Evolutionary conservation across 164 flowering plant genomes (phyloP), one percentile per base, ranked within the genome.

Genomic region (Dillenia suffruticosa): DNA sequence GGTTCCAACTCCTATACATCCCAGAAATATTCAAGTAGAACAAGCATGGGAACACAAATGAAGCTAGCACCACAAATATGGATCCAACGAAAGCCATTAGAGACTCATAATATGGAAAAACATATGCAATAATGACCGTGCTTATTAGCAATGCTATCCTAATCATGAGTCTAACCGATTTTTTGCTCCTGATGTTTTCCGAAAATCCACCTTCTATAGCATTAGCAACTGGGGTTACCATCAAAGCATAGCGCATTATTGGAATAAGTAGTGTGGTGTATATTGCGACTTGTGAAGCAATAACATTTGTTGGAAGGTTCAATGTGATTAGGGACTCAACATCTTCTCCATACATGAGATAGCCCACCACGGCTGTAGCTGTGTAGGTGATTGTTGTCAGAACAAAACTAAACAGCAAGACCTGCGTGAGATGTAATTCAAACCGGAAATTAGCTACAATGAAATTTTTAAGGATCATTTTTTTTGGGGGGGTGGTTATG

Each of bases 281-380:
- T 48, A 70, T 70, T 46, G 69, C 73, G 8, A 70, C 46, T 40
- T 61, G 32, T 9, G 68, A 51, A 4, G 32, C 11, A 1, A 65
- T 46, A 40, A 61, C 24, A 15, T 17, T 10, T 3, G 57, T 26
- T 40, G 69, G 69, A 1, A 70, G 65, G 26, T 56, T 70, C 16
- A 72, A 59, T 13, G 65, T 72, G 12, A 72, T 59, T 56, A 66
- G 70, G 10, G 73, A 69, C 48, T 65, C 59, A 6, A 64, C 46
- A 15, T 9, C 12, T 8, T 63, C 63, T 14, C 77, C 74, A 19
- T 66, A 74, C 74, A 70, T 74, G 9, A 70, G 61, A 12, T 74
- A 70, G 8, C 72, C 58, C 10, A 70, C 45, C 5, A 68, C 40
- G 7, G 72, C 74, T 61, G 59, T 67, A 12, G 62, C 49, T 46